phyloP scores from a whole-genome alignment of 495 filamentous ascomycete genomes.

The Penicillium herquei region DNA sequence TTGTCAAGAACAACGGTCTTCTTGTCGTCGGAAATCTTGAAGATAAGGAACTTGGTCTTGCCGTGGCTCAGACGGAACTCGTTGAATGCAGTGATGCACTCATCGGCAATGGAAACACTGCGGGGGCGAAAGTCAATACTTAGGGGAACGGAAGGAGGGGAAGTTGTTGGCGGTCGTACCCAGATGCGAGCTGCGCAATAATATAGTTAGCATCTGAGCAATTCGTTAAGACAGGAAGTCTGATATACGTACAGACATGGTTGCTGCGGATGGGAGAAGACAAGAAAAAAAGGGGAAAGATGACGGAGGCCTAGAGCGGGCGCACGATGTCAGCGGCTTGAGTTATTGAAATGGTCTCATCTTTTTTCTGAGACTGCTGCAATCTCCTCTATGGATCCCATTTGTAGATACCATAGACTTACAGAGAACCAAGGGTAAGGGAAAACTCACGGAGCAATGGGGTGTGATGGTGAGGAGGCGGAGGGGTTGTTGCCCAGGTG shows the following conservation, averaged over 20 bases:
- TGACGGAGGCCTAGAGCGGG: conserved; percentile 24
- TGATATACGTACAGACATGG: conserved; percentile 41
- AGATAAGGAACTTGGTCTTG: conserved; percentile 92
- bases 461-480: conserved; percentile 37
- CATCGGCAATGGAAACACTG: conserved; percentile 74
- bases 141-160: conserved; percentile 7
- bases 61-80: conserved; percentile 82
- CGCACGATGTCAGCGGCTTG: conserved; percentile 36
- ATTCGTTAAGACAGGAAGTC: background rate
- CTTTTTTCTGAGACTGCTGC: background rate
- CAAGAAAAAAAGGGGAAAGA: conserved; percentile 21
- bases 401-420: conserved; percentile 5
- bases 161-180: conserved; percentile 30
- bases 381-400: background rate
- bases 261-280: conserved; percentile 27
- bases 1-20: conserved; percentile 84
- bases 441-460: conserved; percentile 26
- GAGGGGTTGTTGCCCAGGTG: conserved; percentile 40
- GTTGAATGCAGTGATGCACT: conserved; percentile 83
- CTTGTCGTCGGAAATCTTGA: conserved; percentile 92
- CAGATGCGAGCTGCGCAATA: conserved; percentile 43
- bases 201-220: conserved; percentile 15
- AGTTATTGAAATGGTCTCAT: conserved; percentile 7
- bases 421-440: conserved; percentile 11
- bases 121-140: conserved; percentile 21